phyloP scores from a whole-genome alignment of 2,329 filamentous ascomycete species.

The Orbilia oligospora region DNA sequence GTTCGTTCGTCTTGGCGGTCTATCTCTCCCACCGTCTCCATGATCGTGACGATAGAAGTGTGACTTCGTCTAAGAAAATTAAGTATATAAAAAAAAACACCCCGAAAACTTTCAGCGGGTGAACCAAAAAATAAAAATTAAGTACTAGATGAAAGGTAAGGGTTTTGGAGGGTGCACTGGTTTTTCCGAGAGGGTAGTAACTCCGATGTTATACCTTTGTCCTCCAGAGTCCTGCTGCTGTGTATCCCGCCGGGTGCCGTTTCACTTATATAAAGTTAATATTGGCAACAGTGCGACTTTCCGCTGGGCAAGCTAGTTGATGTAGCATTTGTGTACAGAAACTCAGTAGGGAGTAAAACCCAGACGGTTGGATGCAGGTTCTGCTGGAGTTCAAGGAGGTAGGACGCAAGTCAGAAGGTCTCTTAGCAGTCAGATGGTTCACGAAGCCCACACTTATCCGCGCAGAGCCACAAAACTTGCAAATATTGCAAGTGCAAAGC shows the following conservation, averaged over 20 bases:
- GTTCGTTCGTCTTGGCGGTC: slow-evolving; percentile 37
- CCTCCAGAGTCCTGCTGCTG: slow-evolving; percentile 4
- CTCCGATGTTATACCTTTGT: background rate
- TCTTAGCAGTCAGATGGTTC: background rate
- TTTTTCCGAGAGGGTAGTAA: slow-evolving; percentile 1
- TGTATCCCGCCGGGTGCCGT: slow-evolving; percentile 5
- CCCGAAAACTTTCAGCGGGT: background rate
- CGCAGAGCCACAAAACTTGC: background rate
- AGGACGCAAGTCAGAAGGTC: slow-evolving; percentile 3
- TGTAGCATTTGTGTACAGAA: background rate
- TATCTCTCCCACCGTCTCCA: background rate
- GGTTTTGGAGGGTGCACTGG: background rate
- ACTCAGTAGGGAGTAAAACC: background rate
- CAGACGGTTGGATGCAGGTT: slow-evolving; percentile 18
- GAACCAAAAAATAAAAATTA: no score
- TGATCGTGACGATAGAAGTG: background rate
- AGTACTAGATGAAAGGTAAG: background rate
- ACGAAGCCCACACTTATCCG: background rate
- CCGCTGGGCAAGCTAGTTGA: background rate
- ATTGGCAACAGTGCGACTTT: background rate
- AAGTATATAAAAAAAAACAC: background rate
- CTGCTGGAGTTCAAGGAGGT: background rate
- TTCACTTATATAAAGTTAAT: slow-evolving; percentile 17
- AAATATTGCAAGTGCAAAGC: background rate
- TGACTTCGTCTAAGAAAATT: background rate